Evolutionary conservation across 2,329 filamentous ascomycete species (phyloP).

Genomic region (Colletotrichum godetiae): DNA sequence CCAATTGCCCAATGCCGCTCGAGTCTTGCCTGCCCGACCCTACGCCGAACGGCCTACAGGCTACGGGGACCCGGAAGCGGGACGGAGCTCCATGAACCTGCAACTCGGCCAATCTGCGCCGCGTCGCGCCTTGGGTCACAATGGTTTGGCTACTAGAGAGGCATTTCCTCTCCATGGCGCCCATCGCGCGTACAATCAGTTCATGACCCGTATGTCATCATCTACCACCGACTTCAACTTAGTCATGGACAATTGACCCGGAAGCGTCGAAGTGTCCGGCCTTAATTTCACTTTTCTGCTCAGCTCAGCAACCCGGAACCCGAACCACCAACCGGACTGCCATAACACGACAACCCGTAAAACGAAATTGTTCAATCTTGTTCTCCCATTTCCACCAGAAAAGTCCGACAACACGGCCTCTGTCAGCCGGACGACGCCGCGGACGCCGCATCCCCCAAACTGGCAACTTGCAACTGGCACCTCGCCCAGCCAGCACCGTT

Average conservation of each 20-base stretch:
- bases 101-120: conserved; percentile 28
- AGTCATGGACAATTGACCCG: not conserved
- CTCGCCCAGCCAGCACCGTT: conserved; percentile 5
- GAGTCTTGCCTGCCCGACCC: not conserved
- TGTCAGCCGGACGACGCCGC: not conserved
- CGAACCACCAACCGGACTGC: not conserved
- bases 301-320: not conserved
- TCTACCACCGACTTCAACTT: not conserved
- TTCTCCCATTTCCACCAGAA: not conserved
- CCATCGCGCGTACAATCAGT: not conserved
- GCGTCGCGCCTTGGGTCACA: conserved; percentile 16
- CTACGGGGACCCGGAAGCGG: not conserved
- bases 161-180: not conserved
- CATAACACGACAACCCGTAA: not conserved
- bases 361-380: not conserved
- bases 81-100: conserved; percentile 11
- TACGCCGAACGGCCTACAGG: not conserved
- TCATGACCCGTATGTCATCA: not conserved
- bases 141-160: not conserved
- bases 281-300: not conserved
- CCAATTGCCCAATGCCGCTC: conserved; percentile 9
- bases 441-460: not conserved
- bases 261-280: not conserved
- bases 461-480: not conserved
- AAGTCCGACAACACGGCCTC: not conserved